phyloP scores from a whole-genome alignment of 2,329 filamentous ascomycete species.

The Bipolaris gigantea region DNA sequence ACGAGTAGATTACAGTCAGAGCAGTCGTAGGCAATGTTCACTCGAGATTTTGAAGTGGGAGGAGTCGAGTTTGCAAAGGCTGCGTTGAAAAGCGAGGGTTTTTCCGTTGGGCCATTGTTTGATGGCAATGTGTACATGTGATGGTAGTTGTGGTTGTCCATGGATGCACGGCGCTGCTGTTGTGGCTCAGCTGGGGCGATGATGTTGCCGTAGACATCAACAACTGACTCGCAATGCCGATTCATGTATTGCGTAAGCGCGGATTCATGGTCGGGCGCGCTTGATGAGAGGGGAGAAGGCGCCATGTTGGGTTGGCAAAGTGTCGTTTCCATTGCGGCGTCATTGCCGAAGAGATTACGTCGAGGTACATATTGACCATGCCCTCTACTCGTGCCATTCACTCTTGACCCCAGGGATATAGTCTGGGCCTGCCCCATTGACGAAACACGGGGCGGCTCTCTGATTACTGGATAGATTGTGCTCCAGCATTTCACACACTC shows the following conservation, averaged over 20 bases:
- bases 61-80: not conserved
- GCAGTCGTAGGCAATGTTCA: slow-evolving; percentile 35
- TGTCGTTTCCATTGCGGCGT: slow-evolving; percentile 12
- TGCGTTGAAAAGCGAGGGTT: not conserved
- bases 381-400: not conserved
- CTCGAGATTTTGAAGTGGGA: not conserved
- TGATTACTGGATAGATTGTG: slow-evolving; percentile 27
- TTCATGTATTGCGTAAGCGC: slow-evolving; percentile 16
- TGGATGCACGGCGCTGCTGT: slow-evolving; percentile 11
- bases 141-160: not conserved
- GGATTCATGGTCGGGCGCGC: slow-evolving; percentile 1
- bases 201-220: slow-evolving; percentile 27
- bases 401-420: not conserved
- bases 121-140: not conserved
- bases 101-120: not conserved
- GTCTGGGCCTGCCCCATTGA: not conserved
- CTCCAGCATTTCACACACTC: slow-evolving; percentile 40
- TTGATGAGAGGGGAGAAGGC: slow-evolving; percentile 8
- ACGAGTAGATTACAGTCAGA: slow-evolving; percentile 24
- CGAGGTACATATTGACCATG: slow-evolving; percentile 9
- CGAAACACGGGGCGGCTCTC: slow-evolving; percentile 3
- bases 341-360: slow-evolving; percentile 12
- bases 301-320: slow-evolving; percentile 5
- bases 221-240: slow-evolving; percentile 2
- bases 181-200: slow-evolving; percentile 10